Conservation (phyloP, 23 red algal species). For the Cyanidium caldarium region DNA sequence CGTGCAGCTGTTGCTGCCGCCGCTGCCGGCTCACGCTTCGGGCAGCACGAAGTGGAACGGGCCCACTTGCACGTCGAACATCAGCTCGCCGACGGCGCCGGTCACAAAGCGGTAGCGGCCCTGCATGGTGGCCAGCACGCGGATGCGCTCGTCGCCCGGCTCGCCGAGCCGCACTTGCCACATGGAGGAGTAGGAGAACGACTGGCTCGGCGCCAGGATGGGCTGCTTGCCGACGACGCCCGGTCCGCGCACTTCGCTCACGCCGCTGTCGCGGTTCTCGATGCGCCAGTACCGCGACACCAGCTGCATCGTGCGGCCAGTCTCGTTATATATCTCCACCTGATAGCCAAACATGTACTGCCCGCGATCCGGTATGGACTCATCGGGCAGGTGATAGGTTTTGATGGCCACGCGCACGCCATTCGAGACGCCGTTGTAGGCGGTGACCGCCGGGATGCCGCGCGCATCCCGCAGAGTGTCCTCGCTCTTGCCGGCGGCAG, state of each 20-base stretch:
- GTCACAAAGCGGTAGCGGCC: constrained; percentile 18
- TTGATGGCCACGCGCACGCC: constrained; percentile 8
- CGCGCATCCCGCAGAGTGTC: background rate
- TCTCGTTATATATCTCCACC: constrained; percentile 7
- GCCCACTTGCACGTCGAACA: constrained; percentile 13
- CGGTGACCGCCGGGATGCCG: background rate
- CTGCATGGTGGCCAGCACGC: constrained; percentile 1
- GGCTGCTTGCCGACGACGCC: constrained; percentile 25
- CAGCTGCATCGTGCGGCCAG: constrained; percentile 3
- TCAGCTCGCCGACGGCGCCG: constrained; percentile 12
- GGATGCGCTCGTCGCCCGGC: background rate
- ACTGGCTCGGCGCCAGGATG: constrained; percentile 1
- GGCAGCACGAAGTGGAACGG: constrained; percentile 2
- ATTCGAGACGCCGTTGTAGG: background rate
- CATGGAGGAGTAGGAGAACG: constrained; percentile 7
- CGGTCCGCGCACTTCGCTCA: background rate
- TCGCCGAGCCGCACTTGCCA: background rate
- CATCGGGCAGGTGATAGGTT: background rate
- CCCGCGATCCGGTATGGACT: constrained; percentile 4
- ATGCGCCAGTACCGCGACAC: constrained; percentile 13
- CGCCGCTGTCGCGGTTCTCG: background rate
- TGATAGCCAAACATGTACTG: constrained; percentile 16
- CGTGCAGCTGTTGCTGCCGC: too few species aligned
- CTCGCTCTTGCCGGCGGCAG: background rate
- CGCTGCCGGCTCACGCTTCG: too few species aligned